These are phyloP conservation scores for Tricholoma saponaceum DNA, from an alignment of 768 basidiomycete genomes.

Conservation along the genomic window DNA sequence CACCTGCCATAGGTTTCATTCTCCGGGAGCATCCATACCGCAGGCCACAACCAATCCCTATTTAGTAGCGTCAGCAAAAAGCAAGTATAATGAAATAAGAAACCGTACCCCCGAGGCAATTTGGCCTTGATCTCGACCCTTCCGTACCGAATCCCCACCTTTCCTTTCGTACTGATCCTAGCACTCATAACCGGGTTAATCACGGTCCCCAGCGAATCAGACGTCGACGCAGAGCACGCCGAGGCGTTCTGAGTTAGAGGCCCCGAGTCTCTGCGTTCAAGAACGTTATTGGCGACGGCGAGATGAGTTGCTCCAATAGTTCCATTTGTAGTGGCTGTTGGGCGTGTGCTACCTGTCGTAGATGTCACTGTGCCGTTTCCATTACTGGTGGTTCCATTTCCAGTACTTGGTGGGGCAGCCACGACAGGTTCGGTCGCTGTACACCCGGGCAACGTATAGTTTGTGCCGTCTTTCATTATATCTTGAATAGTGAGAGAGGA, in stretches of 20 bases:
- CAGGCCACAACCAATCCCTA: slow-evolving; percentile 72
- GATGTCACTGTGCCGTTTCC: background rate
- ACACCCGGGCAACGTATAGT: slow-evolving; percentile 65
- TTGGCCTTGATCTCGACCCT: slow-evolving; percentile 61
- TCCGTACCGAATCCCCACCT: slow-evolving; percentile 53
- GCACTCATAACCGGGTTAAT: slow-evolving; percentile 80
- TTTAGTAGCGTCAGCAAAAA: slow-evolving; percentile 25
- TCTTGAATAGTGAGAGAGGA: slow-evolving; percentile 55
- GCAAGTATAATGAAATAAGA: slow-evolving; percentile 37
- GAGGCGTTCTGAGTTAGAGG: slow-evolving; percentile 15
- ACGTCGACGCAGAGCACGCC: slow-evolving; percentile 36
- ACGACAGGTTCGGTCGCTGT: slow-evolving; percentile 29
- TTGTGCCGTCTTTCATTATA: slow-evolving; percentile 50
- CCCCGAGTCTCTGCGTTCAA: background rate
- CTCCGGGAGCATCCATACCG: slow-evolving; percentile 70
- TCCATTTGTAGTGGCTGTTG: background rate
- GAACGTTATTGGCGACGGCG: background rate
- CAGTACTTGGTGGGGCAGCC: slow-evolving; percentile 19
- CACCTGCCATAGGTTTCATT: slow-evolving; percentile 59
- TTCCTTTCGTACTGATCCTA: slow-evolving; percentile 64
- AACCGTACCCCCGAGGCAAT: slow-evolving; percentile 46
- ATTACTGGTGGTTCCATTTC: background rate
- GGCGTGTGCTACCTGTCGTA: slow-evolving; percentile 7
- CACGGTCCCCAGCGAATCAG: slow-evolving; percentile 30
- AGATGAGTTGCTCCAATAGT: background rate